phyloP scores from a whole-genome alignment of 192 early-diverging fungal species.

The Coemansia aciculifera region DNA sequence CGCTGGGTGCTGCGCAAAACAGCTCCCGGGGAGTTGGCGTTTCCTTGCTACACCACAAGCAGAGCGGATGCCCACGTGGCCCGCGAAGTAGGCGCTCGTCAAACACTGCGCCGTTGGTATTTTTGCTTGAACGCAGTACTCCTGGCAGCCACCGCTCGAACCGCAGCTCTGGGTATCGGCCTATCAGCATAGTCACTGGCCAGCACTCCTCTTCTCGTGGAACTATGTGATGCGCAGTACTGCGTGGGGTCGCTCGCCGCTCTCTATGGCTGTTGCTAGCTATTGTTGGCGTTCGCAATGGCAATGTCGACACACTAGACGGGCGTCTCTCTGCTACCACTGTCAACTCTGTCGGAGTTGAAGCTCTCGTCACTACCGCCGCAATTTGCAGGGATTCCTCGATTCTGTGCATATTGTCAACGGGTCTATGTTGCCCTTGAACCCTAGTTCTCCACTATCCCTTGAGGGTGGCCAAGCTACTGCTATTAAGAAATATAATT shows the following conservation, averaged over 20 bases:
- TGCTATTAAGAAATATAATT: neutral
- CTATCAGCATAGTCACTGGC: constrained; percentile 39
- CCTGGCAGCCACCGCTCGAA: constrained; percentile 47
- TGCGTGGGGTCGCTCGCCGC: constrained; percentile 14
- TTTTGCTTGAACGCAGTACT: constrained; percentile 19
- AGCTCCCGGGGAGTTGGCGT: constrained; percentile 10
- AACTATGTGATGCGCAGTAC: constrained; percentile 27
- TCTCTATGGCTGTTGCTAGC: neutral
- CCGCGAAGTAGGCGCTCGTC: constrained; percentile 49
- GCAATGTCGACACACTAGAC: neutral
- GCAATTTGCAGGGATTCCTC: neutral
- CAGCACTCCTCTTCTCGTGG: constrained; percentile 40
- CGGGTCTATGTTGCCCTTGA: neutral
- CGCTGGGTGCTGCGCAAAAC: constrained; percentile 26
- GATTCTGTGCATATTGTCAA: neutral
- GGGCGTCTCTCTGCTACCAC: neutral
- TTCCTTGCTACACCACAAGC: constrained; percentile 47
- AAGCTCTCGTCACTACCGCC: neutral
- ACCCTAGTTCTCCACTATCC: neutral
- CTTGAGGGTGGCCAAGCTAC: too few species aligned
- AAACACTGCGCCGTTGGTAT: constrained; percentile 12
- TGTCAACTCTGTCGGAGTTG: neutral
- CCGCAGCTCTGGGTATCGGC: constrained; percentile 41
- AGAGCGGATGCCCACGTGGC: constrained; percentile 25
- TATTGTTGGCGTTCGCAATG: constrained; percentile 6